Conservation (phyloP, 768 basidiomycete species). For the Boletus reticulatus region DNA sequence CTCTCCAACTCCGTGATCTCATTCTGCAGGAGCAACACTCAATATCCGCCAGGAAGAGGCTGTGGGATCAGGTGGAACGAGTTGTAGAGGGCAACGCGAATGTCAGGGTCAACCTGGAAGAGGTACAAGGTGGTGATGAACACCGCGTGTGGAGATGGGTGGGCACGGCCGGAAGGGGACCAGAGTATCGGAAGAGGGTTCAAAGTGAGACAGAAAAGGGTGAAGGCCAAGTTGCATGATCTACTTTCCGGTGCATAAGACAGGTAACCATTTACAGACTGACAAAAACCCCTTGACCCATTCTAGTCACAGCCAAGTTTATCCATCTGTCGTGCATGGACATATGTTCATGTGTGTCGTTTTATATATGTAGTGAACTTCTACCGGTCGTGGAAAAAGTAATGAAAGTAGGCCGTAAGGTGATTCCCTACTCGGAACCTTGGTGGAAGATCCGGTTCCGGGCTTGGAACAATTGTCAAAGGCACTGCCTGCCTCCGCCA, state of each 20-base stretch:
- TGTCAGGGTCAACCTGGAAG: slow-evolving; percentile 80
- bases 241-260: slow-evolving; percentile 8
- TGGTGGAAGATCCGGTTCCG: slow-evolving; percentile 33
- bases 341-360: slow-evolving; percentile 10
- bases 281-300: slow-evolving; percentile 27
- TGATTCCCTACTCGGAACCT: slow-evolving; percentile 26
- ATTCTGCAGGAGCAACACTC: slow-evolving; percentile 82
- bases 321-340: slow-evolving; percentile 14
- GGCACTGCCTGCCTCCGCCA: slow-evolving; percentile 29
- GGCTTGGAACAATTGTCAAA: slow-evolving; percentile 27
- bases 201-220: slow-evolving; percentile 27
- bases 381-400: slow-evolving; percentile 13
- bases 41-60: slow-evolving; percentile 53
- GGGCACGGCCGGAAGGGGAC: slow-evolving; percentile 45
- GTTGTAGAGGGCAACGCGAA: slow-evolving; percentile 91
- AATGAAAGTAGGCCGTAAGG: slow-evolving; percentile 24
- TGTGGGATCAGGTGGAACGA: slow-evolving; percentile 84
- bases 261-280: slow-evolving; percentile 11
- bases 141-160: slow-evolving; percentile 92
- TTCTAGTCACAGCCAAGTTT: slow-evolving; percentile 10
- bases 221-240: slow-evolving; percentile 23
- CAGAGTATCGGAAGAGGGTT: slow-evolving; percentile 35
- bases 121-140: slow-evolving; percentile 83
- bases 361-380: slow-evolving; percentile 24
- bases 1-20: slow-evolving; percentile 84